These are phyloP conservation scores for Picochlorum sp. DNA, from an alignment of 139 green algal species.

Conservation along the genomic window DNA sequence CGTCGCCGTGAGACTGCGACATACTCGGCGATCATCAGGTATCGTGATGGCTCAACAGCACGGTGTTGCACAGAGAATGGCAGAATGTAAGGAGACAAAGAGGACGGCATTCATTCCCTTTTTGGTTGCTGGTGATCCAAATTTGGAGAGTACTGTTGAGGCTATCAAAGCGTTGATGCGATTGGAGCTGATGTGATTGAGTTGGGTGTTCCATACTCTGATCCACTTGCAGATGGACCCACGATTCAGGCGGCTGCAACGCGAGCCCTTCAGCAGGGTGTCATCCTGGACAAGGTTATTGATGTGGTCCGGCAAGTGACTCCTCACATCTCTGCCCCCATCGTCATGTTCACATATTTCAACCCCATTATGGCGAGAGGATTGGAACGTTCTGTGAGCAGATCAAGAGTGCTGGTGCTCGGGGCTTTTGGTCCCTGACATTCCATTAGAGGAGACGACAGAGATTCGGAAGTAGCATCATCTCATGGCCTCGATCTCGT, in stretches of 20 bases:
- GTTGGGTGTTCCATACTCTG: slow-evolving; percentile 87
- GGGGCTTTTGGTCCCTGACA: slow-evolving; percentile 93
- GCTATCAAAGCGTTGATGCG: slow-evolving; percentile 64
- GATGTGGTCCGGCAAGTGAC: slow-evolving; percentile 49
- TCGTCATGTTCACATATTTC: slow-evolving; percentile 98
- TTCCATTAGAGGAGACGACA: slow-evolving; percentile 93
- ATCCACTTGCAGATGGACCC: slow-evolving; percentile 93
- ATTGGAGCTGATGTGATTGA: slow-evolving; percentile 89
- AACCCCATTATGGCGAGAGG: slow-evolving; percentile 94
- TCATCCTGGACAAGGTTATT: slow-evolving; percentile 72
- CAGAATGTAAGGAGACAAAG: background rate
- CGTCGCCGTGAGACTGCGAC: too few relatives aligned
- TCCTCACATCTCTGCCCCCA: slow-evolving; percentile 60
- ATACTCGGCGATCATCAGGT: too few relatives aligned
- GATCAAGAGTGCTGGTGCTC: slow-evolving; percentile 75
- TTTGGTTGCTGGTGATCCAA: slow-evolving; percentile 88
- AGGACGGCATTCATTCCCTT: slow-evolving; percentile 90
- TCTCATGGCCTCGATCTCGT: slow-evolving; percentile 84
- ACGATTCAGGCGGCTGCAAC: slow-evolving; percentile 90
- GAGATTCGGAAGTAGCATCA: slow-evolving; percentile 54
- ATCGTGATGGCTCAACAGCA: background rate
- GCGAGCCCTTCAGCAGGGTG: slow-evolving; percentile 67
- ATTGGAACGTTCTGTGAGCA: slow-evolving; percentile 77
- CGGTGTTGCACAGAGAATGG: background rate
- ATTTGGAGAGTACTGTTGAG: slow-evolving; percentile 74